phyloP scores from a whole-genome alignment of 2,329 filamentous ascomycete genomes.

The Amylocarpus encephaloides region DNA sequence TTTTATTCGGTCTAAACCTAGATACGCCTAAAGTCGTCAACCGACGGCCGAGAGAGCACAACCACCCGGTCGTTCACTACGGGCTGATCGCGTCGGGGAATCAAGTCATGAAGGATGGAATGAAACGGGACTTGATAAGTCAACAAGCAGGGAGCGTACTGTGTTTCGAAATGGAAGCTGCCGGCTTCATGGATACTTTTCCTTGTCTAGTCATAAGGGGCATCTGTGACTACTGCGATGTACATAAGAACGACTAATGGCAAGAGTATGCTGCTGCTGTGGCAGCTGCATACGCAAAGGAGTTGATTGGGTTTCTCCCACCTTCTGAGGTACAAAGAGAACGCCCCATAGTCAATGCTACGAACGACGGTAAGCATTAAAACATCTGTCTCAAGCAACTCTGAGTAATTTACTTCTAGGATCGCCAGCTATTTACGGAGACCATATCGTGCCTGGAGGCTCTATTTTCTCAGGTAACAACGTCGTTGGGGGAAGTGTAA shows the following conservation, averaged over 20 bases:
- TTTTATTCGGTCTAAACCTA: background rate
- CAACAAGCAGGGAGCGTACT: background rate
- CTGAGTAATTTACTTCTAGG: too few relatives aligned
- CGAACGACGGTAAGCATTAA: too few relatives aligned
- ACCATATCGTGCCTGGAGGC: too few relatives aligned
- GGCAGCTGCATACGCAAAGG: constrained; percentile 11
- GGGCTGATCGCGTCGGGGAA: constrained; percentile 13
- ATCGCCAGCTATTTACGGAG: too few relatives aligned
- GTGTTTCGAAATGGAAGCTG: constrained; percentile 17
- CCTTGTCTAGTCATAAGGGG: constrained; percentile 16
- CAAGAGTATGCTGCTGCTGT: constrained; percentile 13
- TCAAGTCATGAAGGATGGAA: constrained; percentile 10
- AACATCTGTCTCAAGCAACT: too few relatives aligned
- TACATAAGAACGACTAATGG: constrained; percentile 13
- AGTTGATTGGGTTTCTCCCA: too few relatives aligned
- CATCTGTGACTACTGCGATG: constrained; percentile 16
- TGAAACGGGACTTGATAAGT: background rate
- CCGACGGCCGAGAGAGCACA: background rate
- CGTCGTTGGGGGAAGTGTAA: too few relatives aligned
- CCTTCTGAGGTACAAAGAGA: too few relatives aligned
- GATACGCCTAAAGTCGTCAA: background rate
- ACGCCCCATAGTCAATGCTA: too few relatives aligned
- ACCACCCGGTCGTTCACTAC: constrained; percentile 7
- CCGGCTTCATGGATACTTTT: constrained; percentile 8
- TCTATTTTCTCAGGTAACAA: too few relatives aligned